Base-by-base conservation (phyloP, 78 protist genomes). In the Dictyostelium intermedium region DNA sequence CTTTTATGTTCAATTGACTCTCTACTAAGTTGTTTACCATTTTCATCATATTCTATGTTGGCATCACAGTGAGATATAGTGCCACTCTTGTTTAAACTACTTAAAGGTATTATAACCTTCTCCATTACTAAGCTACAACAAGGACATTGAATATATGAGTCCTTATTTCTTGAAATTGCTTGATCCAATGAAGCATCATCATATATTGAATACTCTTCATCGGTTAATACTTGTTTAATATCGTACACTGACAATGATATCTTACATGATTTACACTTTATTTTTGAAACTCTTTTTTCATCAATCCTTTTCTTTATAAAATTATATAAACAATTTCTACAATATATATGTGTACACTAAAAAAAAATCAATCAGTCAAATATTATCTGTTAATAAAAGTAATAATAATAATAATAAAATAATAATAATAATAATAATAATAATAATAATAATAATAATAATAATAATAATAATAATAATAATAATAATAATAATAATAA, bases 1-100 rank as follows among this genome's bases (percentile, higher is more conserved):
- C 80, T 87, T 78, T 83, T 94, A 69, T 94, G 96, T 34, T 81
- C 85, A 5, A 83, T 74, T 34, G 92, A 61, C 18, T 92, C 92
- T 43, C 66, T 80, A 61, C 72, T 77, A 9, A 92, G 39, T 70
- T 23, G 84, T n/a, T 84, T 82, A 50, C 96, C 96, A 77, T 92
- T 81, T 11, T 45, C 87, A 80, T 89, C 87, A 37, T 34, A 82
- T 60, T 82, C 86, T 6, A 56, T 60, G 23, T 35, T 72, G 5
- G 20, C 16, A 32, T 14, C 35, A 18, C 8, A 34, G n/a, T n/a
- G n/a, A 5, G 79, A 66, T 72, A 18, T 13, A 23, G 6, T 1
- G 43, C 45, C 45, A 41, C 16, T 41, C 1, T 32, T 77, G 23
- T 77, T 77, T 32, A 10, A 6, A 27, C 43, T 18, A 11, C 23